Conservation (phyloP, 768 basidiomycete species). For the Phlebiopsis gigantea region DNA sequence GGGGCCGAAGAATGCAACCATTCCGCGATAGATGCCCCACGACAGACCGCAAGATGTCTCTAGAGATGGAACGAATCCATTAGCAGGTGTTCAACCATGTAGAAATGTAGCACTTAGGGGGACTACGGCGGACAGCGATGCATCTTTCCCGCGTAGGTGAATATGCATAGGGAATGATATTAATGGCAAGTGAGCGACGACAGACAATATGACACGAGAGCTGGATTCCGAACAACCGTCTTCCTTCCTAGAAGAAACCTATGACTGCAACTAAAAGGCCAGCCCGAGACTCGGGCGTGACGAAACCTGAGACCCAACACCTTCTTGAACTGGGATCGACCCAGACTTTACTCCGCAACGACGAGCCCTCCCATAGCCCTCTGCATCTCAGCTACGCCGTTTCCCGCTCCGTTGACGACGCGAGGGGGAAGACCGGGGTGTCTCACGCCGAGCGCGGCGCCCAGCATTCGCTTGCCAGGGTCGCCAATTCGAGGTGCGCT, state of each 20-base stretch:
- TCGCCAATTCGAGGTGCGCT: constrained; percentile 80
- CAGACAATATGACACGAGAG: constrained; percentile 1
- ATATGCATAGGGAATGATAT: background rate
- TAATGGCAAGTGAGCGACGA: constrained; percentile 1
- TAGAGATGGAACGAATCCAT: background rate
- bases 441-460: constrained; percentile 77
- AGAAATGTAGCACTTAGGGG: background rate
- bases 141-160: background rate
- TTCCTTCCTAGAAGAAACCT: constrained; percentile 5
- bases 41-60: background rate
- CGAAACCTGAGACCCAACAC: background rate
- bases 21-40: background rate
- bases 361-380: constrained; percentile 71
- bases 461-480: constrained; percentile 86
- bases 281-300: background rate
- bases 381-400: constrained; percentile 59
- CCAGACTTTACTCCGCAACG: constrained; percentile 56
- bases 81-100: background rate
- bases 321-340: background rate
- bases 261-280: background rate
- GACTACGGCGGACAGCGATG: background rate
- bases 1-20: background rate
- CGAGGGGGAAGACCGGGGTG: constrained; percentile 71
- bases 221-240: constrained; percentile 1
- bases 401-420: constrained; percentile 47